Conservation (phyloP, 352 stramenopile genomes). For the Phytophthora macrochlamydospora region DNA sequence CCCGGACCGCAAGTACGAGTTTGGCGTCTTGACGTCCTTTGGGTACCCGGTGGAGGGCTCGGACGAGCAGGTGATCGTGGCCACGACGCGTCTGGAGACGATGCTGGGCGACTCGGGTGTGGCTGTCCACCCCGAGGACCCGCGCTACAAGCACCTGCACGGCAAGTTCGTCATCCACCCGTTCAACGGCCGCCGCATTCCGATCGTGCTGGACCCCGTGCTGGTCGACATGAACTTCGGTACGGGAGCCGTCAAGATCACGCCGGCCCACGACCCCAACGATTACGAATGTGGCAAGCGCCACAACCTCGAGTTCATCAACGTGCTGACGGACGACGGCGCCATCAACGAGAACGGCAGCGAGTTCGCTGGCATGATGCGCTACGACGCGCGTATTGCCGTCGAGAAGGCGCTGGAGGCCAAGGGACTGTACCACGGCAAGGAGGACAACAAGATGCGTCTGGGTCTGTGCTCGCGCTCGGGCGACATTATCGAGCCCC, state of each 20-base stretch:
- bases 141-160: conserved; percentile 98
- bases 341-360: conserved; percentile 95
- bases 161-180: conserved; percentile 98
- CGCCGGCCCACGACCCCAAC: conserved; percentile 98
- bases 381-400: conserved; percentile 88
- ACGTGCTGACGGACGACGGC: conserved; percentile 96
- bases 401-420: conserved; percentile 93
- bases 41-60: conserved; percentile 95
- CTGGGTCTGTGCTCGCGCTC: conserved; percentile 98
- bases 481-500: conserved; percentile 99
- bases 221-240: conserved; percentile 99
- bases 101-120: conserved; percentile 99
- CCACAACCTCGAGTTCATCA: conserved; percentile 98
- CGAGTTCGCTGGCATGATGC: conserved; percentile 86
- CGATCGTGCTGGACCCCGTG: conserved; percentile 95
- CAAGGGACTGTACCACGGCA: conserved; percentile 95
- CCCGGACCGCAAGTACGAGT: conserved; percentile 97
- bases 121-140: conserved; percentile 98
- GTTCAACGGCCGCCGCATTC: conserved; percentile 97
- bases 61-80: conserved; percentile 80
- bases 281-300: conserved; percentile 99
- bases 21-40: conserved; percentile 98
- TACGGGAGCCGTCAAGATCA: conserved; percentile 99
- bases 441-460: conserved; percentile 98
- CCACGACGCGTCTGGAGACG: conserved; percentile 98